Conservation (phyloP, 345 rosid genomes). For the Gossypium turneri region DNA sequence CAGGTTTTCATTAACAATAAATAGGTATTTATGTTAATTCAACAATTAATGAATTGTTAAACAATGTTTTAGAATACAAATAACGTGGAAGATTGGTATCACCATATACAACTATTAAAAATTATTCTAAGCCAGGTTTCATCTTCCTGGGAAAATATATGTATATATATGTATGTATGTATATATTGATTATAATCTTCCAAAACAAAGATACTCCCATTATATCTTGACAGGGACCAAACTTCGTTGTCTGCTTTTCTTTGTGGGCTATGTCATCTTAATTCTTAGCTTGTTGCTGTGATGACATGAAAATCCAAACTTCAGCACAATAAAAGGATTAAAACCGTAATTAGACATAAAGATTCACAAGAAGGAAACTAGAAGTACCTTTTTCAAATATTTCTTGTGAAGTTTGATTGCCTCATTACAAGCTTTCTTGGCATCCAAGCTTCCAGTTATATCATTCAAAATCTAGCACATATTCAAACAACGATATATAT, state of each 20-base stretch:
- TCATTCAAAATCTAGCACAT: slow-evolving; percentile 73
- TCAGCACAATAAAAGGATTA: background rate
- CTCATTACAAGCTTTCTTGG: slow-evolving; percentile 81
- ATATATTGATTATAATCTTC: background rate
- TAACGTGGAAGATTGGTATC: slow-evolving; percentile 6
- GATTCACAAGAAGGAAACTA: background rate
- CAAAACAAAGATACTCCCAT: background rate
- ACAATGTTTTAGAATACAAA: slow-evolving; percentile 14
- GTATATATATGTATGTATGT: background rate
- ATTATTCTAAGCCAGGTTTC: slow-evolving; percentile 6
- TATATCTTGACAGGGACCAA: background rate
- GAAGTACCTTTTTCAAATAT: slow-evolving; percentile 66
- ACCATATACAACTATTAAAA: slow-evolving; percentile 11
- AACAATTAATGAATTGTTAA: background rate
- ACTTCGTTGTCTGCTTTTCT: background rate
- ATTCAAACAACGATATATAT: background rate
- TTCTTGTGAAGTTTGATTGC: slow-evolving; percentile 98
- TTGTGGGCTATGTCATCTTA: slow-evolving; percentile 28
- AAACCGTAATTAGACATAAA: background rate
- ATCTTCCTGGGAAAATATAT: background rate
- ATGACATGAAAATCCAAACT: background rate
- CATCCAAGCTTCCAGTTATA: slow-evolving; percentile 88
- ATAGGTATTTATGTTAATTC: background rate
- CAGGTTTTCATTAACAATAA: background rate
- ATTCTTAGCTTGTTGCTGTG: slow-evolving; percentile 46